These are phyloP conservation scores for Clitocybe nebularis DNA, from an alignment of 1,284 basidiomycete species.

Conservation along the genomic window DNA sequence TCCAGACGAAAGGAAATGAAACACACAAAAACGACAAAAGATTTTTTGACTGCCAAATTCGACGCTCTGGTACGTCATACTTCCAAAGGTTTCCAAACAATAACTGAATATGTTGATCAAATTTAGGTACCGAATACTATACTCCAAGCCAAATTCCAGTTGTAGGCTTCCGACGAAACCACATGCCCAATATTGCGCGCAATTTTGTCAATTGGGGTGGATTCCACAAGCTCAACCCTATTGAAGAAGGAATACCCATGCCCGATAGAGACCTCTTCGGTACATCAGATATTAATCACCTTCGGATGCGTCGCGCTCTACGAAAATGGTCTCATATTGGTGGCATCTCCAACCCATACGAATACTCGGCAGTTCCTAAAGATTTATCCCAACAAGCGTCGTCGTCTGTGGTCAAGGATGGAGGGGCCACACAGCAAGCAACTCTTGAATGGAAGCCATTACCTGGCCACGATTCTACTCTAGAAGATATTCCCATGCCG, in stretches of 20 bases:
- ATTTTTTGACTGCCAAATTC: conserved; percentile 21
- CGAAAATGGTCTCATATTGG: conserved; percentile 21
- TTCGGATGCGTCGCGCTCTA: conserved; percentile 28
- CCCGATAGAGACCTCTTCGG: conserved; percentile 20
- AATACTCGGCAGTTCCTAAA: conserved; percentile 7
- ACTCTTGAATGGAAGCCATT: conserved; percentile 16
- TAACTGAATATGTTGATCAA: too few species aligned
- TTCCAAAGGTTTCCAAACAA: background rate
- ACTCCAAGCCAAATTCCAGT: background rate
- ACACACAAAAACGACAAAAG: conserved; percentile 8
- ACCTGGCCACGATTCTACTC: conserved; percentile 10
- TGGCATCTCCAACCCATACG: conserved; percentile 25
- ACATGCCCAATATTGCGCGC: conserved; percentile 10
- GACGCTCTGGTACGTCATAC: conserved; percentile 21
- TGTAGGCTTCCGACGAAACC: too few species aligned
- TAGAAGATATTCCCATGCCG: conserved; percentile 13
- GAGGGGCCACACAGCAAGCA: background rate
- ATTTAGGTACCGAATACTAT: background rate
- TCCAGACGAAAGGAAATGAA: conserved; percentile 9
- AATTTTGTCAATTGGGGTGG: conserved; percentile 33
- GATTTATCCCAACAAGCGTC: background rate
- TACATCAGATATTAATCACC: conserved; percentile 22
- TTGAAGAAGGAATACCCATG: conserved; percentile 18
- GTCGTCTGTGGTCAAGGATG: conserved; percentile 4
- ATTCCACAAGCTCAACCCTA: conserved; percentile 26